These are phyloP conservation scores for Pontederia paniculata DNA, from an alignment of 176 grass and related monocot genomes.

Conservation along the genomic window DNA sequence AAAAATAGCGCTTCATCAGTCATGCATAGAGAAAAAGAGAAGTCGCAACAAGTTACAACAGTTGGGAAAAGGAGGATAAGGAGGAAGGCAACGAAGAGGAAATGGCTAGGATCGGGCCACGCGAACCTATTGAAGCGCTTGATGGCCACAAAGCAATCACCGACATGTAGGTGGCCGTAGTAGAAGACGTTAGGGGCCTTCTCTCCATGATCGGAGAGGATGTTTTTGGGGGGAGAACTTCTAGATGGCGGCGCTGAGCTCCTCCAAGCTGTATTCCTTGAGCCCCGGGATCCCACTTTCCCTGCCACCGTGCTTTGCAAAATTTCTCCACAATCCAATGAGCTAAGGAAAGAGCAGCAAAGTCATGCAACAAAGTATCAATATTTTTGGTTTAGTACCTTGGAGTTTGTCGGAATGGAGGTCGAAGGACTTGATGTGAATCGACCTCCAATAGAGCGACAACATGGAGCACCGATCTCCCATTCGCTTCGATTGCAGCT, in stretches of 20 bases:
- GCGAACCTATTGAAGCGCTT: conserved; percentile 57
- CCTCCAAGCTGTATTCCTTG: conserved; percentile 60
- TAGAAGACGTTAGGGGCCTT: conserved; percentile 88
- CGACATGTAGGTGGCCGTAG: conserved; percentile 52
- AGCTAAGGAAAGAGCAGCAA: conserved; percentile 28
- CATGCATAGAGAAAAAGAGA: not conserved
- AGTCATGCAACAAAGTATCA: not conserved
- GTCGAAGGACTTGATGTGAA: conserved; percentile 51
- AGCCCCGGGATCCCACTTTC: conserved; percentile 24
- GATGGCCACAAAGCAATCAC: conserved; percentile 43
- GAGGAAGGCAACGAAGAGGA: conserved; percentile 33
- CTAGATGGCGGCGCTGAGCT: conserved; percentile 56
- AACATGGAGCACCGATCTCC: conserved; percentile 71
- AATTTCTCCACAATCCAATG: conserved; percentile 12
- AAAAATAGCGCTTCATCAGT: too few relatives aligned
- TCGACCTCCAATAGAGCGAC: conserved; percentile 56
- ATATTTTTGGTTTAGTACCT: conserved; percentile 23
- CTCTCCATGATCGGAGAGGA: conserved; percentile 82
- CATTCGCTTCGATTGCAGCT: conserved; percentile 15
- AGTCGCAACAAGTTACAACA: not conserved
- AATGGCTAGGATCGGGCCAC: conserved; percentile 70
- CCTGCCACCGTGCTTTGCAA: not conserved
- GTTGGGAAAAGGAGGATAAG: not conserved
- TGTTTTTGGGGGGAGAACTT: conserved; percentile 63
- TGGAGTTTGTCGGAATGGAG: conserved; percentile 22